Conservation (phyloP, 2,329 filamentous ascomycete genomes). For the Epichloe uncinata region DNA sequence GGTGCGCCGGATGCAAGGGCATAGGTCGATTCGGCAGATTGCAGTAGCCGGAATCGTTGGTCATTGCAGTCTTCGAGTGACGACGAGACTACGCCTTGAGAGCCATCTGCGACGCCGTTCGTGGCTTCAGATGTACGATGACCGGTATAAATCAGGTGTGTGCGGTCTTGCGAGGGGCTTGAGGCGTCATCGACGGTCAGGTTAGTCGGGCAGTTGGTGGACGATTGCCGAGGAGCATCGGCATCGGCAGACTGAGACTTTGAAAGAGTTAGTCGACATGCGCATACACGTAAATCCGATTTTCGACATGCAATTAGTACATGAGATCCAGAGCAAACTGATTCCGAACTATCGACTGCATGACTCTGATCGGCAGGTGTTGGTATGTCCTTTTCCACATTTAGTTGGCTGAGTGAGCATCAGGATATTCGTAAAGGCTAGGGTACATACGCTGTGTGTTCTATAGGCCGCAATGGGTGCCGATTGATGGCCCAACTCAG, state of each 20-base stretch:
- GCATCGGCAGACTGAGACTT: background rate
- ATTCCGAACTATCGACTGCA: background rate
- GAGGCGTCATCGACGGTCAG: background rate
- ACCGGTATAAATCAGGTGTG: background rate
- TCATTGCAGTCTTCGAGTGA: background rate
- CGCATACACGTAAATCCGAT: background rate
- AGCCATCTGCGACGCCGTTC: background rate
- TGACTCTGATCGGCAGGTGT: conserved; percentile 2
- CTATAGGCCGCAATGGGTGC: background rate
- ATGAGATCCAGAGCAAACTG: background rate
- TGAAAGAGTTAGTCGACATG: background rate
- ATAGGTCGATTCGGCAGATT: background rate
- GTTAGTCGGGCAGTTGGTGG: background rate
- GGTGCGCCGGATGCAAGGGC: background rate
- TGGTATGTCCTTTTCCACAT: background rate
- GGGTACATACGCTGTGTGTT: background rate
- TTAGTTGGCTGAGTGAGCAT: background rate
- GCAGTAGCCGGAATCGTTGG: background rate
- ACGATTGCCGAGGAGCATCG: background rate
- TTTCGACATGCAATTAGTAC: background rate
- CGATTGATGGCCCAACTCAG: background rate
- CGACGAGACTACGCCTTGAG: background rate
- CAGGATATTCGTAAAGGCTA: background rate
- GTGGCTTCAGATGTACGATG: background rate
- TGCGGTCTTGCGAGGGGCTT: background rate